phyloP scores from a whole-genome alignment of 371 early-diverging fungal genomes.

The Lichtheimia ramosa region DNA sequence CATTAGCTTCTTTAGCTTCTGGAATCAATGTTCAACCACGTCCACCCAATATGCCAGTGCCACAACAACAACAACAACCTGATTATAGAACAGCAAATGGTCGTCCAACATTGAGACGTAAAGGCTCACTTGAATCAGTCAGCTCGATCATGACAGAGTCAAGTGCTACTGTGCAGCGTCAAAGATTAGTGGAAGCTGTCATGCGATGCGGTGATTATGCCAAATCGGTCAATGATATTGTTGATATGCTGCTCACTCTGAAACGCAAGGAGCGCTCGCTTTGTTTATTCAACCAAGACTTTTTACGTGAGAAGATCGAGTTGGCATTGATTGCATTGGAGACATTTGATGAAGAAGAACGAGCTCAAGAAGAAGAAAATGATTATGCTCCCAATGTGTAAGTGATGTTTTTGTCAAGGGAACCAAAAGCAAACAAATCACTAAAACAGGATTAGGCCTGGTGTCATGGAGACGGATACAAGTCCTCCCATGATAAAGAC shows the following conservation, averaged over 20 bases:
- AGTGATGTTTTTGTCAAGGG: not conserved
- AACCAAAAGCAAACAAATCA: not conserved
- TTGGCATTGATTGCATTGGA: conserved; percentile 45
- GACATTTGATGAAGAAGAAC: conserved; percentile 30
- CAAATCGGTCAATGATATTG: conserved; percentile 36
- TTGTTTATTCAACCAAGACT: conserved; percentile 52
- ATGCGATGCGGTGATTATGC: conserved; percentile 36
- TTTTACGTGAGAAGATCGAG: conserved; percentile 41
- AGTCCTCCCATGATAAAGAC: not conserved
- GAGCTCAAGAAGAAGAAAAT: conserved; percentile 13
- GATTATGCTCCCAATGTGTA: conserved; percentile 16
- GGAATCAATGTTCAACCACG: conserved; percentile 36
- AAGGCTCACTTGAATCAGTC: conserved; percentile 41
- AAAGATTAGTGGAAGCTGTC: conserved; percentile 44
- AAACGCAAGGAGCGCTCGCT: conserved; percentile 48
- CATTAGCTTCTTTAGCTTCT: conserved; percentile 40
- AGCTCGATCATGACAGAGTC: conserved; percentile 48
- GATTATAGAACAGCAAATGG: conserved; percentile 10
- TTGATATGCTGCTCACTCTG: conserved; percentile 51
- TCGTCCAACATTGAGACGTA: conserved; percentile 38
- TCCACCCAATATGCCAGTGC: conserved; percentile 4
- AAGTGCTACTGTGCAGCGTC: conserved; percentile 36
- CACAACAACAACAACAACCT: conserved; percentile 7
- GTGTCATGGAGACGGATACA: not conserved
- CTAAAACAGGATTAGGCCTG: not conserved